phyloP scores from a whole-genome alignment of 2,329 filamentous ascomycete species.

The Chaetomium sp. region DNA sequence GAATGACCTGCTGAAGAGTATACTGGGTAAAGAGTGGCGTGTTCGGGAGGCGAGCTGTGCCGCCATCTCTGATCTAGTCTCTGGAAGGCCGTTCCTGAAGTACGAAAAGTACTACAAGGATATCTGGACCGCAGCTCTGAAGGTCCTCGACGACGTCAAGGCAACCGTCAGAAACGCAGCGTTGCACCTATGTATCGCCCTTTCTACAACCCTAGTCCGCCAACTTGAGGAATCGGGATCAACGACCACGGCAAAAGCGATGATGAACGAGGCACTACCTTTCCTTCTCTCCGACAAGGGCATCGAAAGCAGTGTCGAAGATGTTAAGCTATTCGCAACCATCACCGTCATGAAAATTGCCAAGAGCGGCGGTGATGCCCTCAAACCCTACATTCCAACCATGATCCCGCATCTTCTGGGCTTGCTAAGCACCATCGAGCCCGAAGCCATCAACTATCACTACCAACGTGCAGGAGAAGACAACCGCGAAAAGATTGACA shows the following conservation, averaged over 20 bases:
- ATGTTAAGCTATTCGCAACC: conserved; percentile 80
- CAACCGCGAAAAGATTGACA: conserved; percentile 84
- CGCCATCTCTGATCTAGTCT: conserved; percentile 80
- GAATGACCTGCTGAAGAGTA: conserved; percentile 75
- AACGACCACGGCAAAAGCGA: conserved; percentile 62
- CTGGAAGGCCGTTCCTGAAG: conserved; percentile 66
- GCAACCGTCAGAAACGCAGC: conserved; percentile 78
- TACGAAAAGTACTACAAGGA: conserved; percentile 81
- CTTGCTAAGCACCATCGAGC: conserved; percentile 80
- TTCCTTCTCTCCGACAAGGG: conserved; percentile 86
- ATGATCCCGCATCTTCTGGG: conserved; percentile 77
- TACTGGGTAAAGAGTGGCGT: conserved; percentile 88
- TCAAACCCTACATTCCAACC: conserved; percentile 74
- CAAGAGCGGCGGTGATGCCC: conserved; percentile 74
- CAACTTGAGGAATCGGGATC: conserved; percentile 74
- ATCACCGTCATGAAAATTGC: conserved; percentile 80
- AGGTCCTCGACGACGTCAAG: conserved; percentile 94
- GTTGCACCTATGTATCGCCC: conserved; percentile 69
- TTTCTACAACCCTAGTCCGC: conserved; percentile 80
- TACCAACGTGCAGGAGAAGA: conserved; percentile 85
- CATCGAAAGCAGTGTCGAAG: conserved; percentile 79
- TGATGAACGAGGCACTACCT: conserved; percentile 81
- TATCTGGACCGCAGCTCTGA: conserved; percentile 81
- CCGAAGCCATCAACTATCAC: conserved; percentile 83
- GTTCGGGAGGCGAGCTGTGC: conserved; percentile 87